These are phyloP conservation scores for Ogataea corticis DNA, from an alignment of 805 yeast genomes.

Conservation along the genomic window DNA sequence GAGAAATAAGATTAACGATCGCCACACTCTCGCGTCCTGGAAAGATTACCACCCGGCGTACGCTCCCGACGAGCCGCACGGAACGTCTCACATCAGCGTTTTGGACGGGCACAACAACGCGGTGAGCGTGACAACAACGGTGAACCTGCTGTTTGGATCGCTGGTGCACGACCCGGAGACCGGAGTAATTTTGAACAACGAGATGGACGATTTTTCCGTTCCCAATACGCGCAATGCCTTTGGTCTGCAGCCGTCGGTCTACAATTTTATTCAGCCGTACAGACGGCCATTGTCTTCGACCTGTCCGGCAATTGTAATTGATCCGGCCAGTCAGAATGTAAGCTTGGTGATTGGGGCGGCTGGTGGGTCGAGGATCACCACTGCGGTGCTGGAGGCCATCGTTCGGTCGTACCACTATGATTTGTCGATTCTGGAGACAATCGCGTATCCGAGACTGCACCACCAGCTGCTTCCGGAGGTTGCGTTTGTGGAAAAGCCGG, in stretches of 20 bases:
- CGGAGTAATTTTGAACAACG: conserved; percentile 81
- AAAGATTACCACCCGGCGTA: conserved; percentile 75
- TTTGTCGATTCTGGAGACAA: conserved; percentile 60
- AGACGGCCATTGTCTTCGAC: conserved; percentile 86
- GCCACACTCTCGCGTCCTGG: conserved; percentile 63
- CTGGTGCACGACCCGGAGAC: conserved; percentile 77
- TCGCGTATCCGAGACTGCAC: conserved; percentile 81
- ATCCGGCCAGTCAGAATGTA: conserved; percentile 42
- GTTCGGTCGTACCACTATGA: conserved; percentile 61
- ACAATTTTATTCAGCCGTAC: conserved; percentile 71
- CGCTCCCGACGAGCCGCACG: conserved; percentile 78
- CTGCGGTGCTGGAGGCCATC: conserved; percentile 80
- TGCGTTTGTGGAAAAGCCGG: conserved; percentile 59
- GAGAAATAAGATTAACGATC: conserved; percentile 50
- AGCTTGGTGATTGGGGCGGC: conserved; percentile 86
- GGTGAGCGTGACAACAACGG: conserved; percentile 84
- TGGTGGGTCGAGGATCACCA: conserved; percentile 87
- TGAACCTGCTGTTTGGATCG: conserved; percentile 83
- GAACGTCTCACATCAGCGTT: conserved; percentile 85
- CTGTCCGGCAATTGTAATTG: conserved; percentile 68
- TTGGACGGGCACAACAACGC: conserved; percentile 77
- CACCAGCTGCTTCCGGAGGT: conserved; percentile 84
- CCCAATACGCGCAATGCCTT: conserved; percentile 74
- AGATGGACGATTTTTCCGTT: conserved; percentile 92
- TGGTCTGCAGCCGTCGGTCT: conserved; percentile 76